These are phyloP conservation scores for Paralagenidium karlingii DNA, from an alignment of 352 stramenopile species.

Conservation along the genomic window DNA sequence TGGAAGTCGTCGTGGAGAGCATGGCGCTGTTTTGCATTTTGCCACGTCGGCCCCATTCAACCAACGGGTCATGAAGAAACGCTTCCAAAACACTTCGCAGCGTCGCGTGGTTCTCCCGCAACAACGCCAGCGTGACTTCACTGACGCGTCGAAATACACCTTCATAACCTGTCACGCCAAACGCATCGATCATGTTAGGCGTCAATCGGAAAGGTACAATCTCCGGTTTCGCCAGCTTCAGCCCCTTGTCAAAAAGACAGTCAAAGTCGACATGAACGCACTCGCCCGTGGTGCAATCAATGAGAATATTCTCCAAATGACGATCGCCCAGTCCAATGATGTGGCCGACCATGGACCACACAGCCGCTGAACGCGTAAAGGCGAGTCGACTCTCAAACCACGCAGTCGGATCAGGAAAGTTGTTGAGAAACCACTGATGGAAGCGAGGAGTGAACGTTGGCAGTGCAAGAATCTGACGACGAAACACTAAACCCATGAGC, in stretches of 20 bases:
- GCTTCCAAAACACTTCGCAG: constrained; percentile 97
- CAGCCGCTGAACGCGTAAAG: constrained; percentile 80
- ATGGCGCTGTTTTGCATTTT: constrained; percentile 43
- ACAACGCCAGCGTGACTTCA: constrained; percentile 83
- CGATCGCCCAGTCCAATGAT: constrained; percentile 90
- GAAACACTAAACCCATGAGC: constrained; percentile 59
- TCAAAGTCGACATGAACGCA: constrained; percentile 99
- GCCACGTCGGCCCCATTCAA: constrained; percentile 81
- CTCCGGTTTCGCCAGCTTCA: constrained; percentile 93
- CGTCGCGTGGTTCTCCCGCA: constrained; percentile 95
- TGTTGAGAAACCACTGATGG: constrained; percentile 98
- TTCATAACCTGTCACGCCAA: constrained; percentile 95
- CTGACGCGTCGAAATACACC: constrained; percentile 90
- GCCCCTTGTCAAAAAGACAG: constrained; percentile 99
- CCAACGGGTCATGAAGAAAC: constrained; percentile 97
- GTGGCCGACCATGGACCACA: constrained; percentile 97
- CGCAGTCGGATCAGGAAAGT: constrained; percentile 93
- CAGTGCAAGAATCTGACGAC: constrained; percentile 40
- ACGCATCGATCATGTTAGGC: constrained; percentile 99
- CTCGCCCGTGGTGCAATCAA: constrained; percentile 95
- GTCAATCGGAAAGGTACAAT: constrained; percentile 99
- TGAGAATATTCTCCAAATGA: constrained; percentile 99
- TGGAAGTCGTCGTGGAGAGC: constrained; percentile 13
- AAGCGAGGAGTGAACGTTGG: constrained; percentile 90
- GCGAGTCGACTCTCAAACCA: constrained; percentile 95